A percentile compares a stretch with the other conserved stretches of the same genome.
Evolutionary conservation across 148 eudicot genomes (phyloP).

Genomic region (Agrostemma githago): DNA sequence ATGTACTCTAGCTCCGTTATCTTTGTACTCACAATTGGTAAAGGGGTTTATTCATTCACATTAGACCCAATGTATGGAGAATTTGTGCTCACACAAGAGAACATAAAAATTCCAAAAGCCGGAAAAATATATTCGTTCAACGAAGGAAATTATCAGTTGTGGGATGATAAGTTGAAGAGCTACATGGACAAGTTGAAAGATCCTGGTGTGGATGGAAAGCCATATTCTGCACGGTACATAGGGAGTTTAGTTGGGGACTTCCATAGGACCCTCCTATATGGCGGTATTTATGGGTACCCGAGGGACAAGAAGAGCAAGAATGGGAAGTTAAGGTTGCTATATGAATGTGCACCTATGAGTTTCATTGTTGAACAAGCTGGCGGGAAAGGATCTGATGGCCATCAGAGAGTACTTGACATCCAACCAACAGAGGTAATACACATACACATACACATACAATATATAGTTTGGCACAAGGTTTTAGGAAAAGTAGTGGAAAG

Average conservation of each 20-base stretch:
- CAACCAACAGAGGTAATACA: constrained; percentile 88
- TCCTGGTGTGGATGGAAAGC: constrained; percentile 82
- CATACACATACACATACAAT: not conserved
- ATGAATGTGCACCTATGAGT: constrained; percentile 99
- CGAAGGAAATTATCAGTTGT: constrained; percentile 91
- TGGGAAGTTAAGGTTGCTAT: constrained; percentile 82
- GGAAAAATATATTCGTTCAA: constrained; percentile 90
- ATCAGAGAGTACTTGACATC: constrained; percentile 70
- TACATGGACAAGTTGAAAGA: constrained; percentile 87
- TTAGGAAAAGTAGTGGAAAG: too few species aligned
- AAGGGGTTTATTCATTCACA: constrained; percentile 80
- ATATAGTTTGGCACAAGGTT: not conserved
- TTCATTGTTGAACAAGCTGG: constrained; percentile 94
- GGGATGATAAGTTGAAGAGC: constrained; percentile 92
- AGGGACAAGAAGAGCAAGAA: constrained; percentile 86
- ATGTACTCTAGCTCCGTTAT: constrained; percentile 97
- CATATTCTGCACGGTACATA: constrained; percentile 84
- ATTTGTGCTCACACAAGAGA: constrained; percentile 75
- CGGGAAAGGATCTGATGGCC: constrained; percentile 95
- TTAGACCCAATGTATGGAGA: constrained; percentile 97
- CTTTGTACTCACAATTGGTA: constrained; percentile 79
- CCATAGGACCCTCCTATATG: constrained; percentile 79
- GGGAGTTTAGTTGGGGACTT: constrained; percentile 96
- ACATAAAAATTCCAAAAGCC: constrained; percentile 72
- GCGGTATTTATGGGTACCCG: constrained; percentile 95